Base-by-base conservation (phyloP, 306 rosid species). In the Parietaria judaica region DNA sequence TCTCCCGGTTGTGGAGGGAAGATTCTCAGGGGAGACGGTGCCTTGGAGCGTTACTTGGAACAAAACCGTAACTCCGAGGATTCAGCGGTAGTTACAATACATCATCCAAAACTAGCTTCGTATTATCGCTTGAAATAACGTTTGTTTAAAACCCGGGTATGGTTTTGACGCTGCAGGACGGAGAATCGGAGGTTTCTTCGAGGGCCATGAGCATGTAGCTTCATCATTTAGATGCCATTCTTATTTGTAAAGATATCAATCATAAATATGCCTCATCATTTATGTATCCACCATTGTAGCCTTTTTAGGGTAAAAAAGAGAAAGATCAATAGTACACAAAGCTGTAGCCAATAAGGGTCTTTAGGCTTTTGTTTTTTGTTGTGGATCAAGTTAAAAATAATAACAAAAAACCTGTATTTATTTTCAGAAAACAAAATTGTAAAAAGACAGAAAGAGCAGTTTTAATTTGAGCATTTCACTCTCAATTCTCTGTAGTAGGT, bases 121-220 rank as follows among this genome's bases (percentile, higher is more conserved):
- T 3, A 53, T 15, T 14, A 6, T 54, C 11, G 8, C 11, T 10
- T 9, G n/a, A 48, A 48, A 48, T 10, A 48, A 48, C 31, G 31
- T 23, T 23, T 23, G 31, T 23, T 23, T 23, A 23, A 23, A 23
- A 23, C 31, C 31, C 31, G 31, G 31, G 31, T 23, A 23, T 2
- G 45, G 45, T 41, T 41, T 41, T 41, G 45, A 41, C 3, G 9
- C 45, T 72, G 56, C 80, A 73, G 45, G 96, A 85, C 64, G 81
- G 88, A 15, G 97, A 90, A 66, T 57, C 90, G 2, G 89, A 91
- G 68, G 81, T 77, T 74, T 72, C 94, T 41, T 81, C 97, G 45
- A 85, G 95, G 75, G 95, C 95, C 67, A 80, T 87, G 87, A 85
- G 97, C 87, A 73, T 90, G 86, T 77, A 79, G 76, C 73, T 38